A percentile compares a stretch with the other conserved stretches of the same genome.
These are phyloP conservation scores for Fusarium cicatricum DNA, from an alignment of 2,329 filamentous ascomycete genomes.

Conservation along the genomic window DNA sequence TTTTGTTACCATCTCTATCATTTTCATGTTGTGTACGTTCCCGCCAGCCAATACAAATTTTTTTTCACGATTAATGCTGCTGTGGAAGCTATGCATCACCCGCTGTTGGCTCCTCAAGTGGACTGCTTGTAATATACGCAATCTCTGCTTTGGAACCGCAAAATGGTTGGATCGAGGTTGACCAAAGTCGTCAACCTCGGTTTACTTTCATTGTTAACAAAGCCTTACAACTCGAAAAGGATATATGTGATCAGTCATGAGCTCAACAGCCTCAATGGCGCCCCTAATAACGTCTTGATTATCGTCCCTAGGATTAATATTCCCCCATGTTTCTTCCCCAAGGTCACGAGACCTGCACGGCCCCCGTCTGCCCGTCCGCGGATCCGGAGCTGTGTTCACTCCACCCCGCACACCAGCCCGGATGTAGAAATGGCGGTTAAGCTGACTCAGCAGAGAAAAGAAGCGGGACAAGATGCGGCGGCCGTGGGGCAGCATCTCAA, in stretches of 20 bases:
- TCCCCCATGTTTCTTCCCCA: background rate
- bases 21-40: conserved; percentile 41
- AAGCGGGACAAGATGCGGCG: conserved; percentile 8
- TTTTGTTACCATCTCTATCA: conserved; percentile 37
- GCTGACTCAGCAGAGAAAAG: conserved; percentile 7
- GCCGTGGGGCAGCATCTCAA: conserved; percentile 16
- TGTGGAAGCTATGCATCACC: no score
- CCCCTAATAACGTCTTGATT: background rate
- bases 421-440: background rate
- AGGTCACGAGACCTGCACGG: conserved; percentile 9
- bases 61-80: conserved; percentile 12
- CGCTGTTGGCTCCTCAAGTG: no score
- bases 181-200: no score
- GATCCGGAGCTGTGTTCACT: conserved; percentile 1
- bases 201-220: no score
- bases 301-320: background rate
- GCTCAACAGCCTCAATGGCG: no score
- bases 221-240: no score
- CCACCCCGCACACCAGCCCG: background rate
- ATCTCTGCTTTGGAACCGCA: no score
- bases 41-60: conserved; percentile 36
- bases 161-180: no score
- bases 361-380: background rate
- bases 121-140: no score
- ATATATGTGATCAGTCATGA: no score